These are phyloP conservation scores for Sanguinoderma infundibulare DNA, from an alignment of 1,284 basidiomycete species.

Conservation along the genomic window DNA sequence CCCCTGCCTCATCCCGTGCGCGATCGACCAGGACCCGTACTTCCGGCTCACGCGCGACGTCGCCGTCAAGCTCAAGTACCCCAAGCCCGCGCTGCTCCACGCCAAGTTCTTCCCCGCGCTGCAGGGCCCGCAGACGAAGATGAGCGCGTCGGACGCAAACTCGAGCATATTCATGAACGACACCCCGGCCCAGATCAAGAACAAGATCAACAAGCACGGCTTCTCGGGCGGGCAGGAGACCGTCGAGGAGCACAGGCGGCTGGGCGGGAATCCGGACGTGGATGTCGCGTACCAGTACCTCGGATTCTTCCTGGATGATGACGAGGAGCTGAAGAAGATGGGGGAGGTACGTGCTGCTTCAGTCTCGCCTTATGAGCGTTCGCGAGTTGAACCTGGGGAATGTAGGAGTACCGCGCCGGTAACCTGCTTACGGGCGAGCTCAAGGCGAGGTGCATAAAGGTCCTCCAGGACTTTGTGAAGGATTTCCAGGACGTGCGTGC, in stretches of 20 bases:
- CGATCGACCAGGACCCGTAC: constrained; percentile 97
- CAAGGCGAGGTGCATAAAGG: constrained; percentile 88
- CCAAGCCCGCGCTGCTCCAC: constrained; percentile 92
- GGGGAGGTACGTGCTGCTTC: constrained; percentile 63
- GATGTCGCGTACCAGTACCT: constrained; percentile 98
- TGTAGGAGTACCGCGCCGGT: constrained; percentile 90
- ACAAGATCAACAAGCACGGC: constrained; percentile 94
- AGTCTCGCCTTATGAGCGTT: not conserved
- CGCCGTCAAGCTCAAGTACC: constrained; percentile 93
- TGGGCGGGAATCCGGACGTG: constrained; percentile 94
- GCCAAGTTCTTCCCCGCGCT: constrained; percentile 98
- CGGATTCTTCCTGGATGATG: constrained; percentile 96
- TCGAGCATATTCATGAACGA: constrained; percentile 97
- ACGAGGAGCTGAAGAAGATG: constrained; percentile 81
- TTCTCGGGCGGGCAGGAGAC: constrained; percentile 93
- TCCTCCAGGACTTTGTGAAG: constrained; percentile 85
- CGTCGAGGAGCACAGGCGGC: constrained; percentile 88
- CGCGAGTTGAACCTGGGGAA: too few species aligned
- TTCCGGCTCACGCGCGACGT: constrained; percentile 98
- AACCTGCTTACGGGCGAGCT: constrained; percentile 90
- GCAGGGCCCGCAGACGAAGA: constrained; percentile 98
- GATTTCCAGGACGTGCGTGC: constrained; percentile 86
- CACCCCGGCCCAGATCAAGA: constrained; percentile 93
- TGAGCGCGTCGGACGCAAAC: constrained; percentile 94
- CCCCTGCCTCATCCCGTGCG: constrained; percentile 95